phyloP scores from a whole-genome alignment of 768 basidiomycete genomes.

The Gautieria morchelliformis region DNA sequence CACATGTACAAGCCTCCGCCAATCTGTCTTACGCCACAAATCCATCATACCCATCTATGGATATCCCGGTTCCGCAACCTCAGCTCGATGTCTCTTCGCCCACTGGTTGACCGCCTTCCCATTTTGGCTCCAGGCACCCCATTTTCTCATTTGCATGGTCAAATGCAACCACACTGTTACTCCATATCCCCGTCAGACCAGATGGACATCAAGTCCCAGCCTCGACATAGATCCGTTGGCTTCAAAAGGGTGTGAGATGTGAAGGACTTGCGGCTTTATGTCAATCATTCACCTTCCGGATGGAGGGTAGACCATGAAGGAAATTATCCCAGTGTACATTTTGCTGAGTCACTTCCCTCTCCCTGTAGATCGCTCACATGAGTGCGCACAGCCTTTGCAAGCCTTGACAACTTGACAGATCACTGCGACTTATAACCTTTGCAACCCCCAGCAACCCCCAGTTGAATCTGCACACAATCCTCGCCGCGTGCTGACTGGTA shows the following conservation, averaged over 20 bases:
- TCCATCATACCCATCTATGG: slow-evolving; percentile 8
- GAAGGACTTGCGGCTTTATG: slow-evolving; percentile 69
- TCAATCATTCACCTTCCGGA: slow-evolving; percentile 51
- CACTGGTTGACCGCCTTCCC: slow-evolving; percentile 43
- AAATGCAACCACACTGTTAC: slow-evolving; percentile 42
- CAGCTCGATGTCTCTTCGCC: slow-evolving; percentile 42
- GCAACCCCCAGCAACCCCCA: slow-evolving; percentile 91
- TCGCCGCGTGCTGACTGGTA: slow-evolving; percentile 90
- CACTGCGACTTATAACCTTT: slow-evolving; percentile 84
- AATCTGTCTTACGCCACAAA: neutral
- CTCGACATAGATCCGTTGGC: slow-evolving; percentile 62
- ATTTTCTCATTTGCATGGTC: slow-evolving; percentile 51
- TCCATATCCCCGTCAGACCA: slow-evolving; percentile 41
- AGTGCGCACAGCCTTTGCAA: slow-evolving; percentile 37
- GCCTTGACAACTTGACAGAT: slow-evolving; percentile 81
- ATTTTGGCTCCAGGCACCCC: slow-evolving; percentile 67
- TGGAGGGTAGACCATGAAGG: slow-evolving; percentile 74
- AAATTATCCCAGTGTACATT: slow-evolving; percentile 69
- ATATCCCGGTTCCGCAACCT: slow-evolving; percentile 22
- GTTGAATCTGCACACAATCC: slow-evolving; percentile 94
- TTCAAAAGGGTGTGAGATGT: slow-evolving; percentile 70
- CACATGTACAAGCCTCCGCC: slow-evolving; percentile 5
- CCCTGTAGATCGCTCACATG: slow-evolving; percentile 6
- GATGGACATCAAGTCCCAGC: slow-evolving; percentile 62
- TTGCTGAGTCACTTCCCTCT: neutral